Evolutionary conservation across 257 asterid species (phyloP).

Genomic region (Voacanga thouarsii): DNA sequence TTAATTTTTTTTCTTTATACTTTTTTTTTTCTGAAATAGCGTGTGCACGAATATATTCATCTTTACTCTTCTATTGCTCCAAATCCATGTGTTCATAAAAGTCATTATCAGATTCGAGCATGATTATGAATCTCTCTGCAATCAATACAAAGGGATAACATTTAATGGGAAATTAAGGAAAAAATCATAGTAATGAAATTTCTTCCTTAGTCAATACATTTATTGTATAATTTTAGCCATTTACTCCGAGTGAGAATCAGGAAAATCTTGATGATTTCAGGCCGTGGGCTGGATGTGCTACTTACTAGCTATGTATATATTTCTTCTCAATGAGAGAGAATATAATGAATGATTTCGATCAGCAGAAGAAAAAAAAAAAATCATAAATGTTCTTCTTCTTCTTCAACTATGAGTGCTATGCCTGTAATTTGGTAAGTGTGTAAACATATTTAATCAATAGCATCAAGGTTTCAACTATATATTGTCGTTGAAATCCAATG

Average conservation of each 20-base stretch:
- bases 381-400: background rate
- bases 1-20: too few species aligned
- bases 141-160: slow-evolving; percentile 11
- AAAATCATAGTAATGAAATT: slow-evolving; percentile 17
- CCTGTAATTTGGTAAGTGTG: too few species aligned
- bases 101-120: slow-evolving; percentile 6
- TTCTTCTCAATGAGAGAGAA: background rate
- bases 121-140: slow-evolving; percentile 7
- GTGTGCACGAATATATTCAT: background rate
- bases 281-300: background rate
- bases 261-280: background rate
- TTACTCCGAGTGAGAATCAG: background rate
- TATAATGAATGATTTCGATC: background rate
- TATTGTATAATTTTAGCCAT: background rate
- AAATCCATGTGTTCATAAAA: background rate
- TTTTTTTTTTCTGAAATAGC: background rate
- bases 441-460: background rate
- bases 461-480: background rate
- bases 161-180: slow-evolving; percentile 11
- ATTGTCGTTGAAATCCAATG: background rate
- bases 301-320: background rate
- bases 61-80: background rate
- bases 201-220: slow-evolving; percentile 8
- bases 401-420: background rate
- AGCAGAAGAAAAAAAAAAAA: background rate